A percentile compares a stretch with the other conserved stretches of the same genome.
Conservation (phyloP, 1,284 basidiomycete species). For the Hymenochaete sp. region DNA sequence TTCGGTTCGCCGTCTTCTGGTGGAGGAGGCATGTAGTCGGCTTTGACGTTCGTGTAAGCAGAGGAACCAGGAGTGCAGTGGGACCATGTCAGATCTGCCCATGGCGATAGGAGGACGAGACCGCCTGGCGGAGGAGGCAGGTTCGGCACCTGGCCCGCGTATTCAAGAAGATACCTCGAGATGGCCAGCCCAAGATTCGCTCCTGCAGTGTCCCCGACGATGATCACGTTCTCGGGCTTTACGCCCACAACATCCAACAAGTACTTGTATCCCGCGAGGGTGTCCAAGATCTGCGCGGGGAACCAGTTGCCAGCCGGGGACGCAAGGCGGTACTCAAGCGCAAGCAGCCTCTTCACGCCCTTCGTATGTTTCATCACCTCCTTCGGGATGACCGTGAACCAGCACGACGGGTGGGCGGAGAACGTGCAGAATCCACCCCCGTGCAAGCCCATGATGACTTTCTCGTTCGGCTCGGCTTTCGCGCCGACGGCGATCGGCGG, state of each 20-base stretch:
- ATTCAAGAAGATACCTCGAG: conserved; percentile 41
- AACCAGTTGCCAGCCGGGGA: conserved; percentile 31
- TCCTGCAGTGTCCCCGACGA: conserved; percentile 68
- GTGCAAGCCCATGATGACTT: conserved; percentile 43
- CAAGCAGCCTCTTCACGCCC: conserved; percentile 35
- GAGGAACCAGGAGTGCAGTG: conserved; percentile 24
- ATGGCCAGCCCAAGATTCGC: conserved; percentile 60
- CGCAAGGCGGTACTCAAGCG: conserved; percentile 36
- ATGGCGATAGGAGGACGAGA: conserved; percentile 40
- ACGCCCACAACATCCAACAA: conserved; percentile 40
- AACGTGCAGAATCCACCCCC: conserved; percentile 38
- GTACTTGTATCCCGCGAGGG: conserved; percentile 52
- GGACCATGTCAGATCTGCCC: conserved; percentile 33
- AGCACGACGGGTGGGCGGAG: conserved; percentile 32
- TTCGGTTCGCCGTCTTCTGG: not conserved
- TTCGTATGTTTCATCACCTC: conserved; percentile 29
- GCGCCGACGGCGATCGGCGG: conserved; percentile 20
- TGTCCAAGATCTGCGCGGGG: conserved; percentile 56
- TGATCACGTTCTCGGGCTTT: conserved; percentile 42
- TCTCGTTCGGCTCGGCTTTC: conserved; percentile 34
- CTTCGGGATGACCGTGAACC: conserved; percentile 22
- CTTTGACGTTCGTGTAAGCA: conserved; percentile 14
- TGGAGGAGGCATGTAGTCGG: conserved; percentile 11
- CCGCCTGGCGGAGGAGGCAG: conserved; percentile 33
- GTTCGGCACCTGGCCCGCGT: conserved; percentile 22